phyloP scores from a whole-genome alignment of 768 basidiomycete species.

The Exsudoporus frostii region DNA sequence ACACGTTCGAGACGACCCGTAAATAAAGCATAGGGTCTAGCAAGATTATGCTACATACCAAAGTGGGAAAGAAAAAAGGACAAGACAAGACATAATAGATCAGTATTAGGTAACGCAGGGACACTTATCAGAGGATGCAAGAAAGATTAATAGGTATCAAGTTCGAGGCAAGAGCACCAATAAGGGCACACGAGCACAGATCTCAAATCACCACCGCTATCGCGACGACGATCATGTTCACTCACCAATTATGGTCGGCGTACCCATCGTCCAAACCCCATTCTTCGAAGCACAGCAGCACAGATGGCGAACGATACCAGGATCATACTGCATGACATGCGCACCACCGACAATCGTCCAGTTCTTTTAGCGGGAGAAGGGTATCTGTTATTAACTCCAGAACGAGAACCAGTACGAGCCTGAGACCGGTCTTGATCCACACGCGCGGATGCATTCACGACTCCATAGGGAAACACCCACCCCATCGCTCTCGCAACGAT shows the following conservation, averaged over 20 bases:
- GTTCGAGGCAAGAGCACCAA: background rate
- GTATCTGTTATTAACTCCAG: background rate
- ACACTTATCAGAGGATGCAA: background rate
- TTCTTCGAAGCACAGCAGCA: slow-evolving; percentile 24
- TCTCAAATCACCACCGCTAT: background rate
- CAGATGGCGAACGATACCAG: slow-evolving; percentile 29
- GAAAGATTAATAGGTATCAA: background rate
- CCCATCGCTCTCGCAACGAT: slow-evolving; percentile 18
- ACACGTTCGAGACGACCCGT: background rate
- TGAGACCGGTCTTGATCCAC: background rate
- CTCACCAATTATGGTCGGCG: slow-evolving; percentile 20
- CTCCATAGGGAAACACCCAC: slow-evolving; percentile 25
- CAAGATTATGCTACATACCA: background rate
- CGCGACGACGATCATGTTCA: background rate
- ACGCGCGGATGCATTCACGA: background rate
- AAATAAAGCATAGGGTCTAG: background rate
- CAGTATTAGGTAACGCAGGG: background rate
- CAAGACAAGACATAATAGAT: background rate
- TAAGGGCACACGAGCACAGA: background rate
- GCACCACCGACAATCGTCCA: slow-evolving; percentile 3
- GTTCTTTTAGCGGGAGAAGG: slow-evolving; percentile 4
- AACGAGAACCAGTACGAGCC: background rate
- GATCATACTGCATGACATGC: slow-evolving; percentile 22
- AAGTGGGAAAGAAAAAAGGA: background rate
- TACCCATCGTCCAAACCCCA: slow-evolving; percentile 24